Evolutionary conservation across 2,329 filamentous ascomycete genomes (phyloP), one percentile per base, ranked within the genome.

Genomic region (Penicillium capsulatum): DNA sequence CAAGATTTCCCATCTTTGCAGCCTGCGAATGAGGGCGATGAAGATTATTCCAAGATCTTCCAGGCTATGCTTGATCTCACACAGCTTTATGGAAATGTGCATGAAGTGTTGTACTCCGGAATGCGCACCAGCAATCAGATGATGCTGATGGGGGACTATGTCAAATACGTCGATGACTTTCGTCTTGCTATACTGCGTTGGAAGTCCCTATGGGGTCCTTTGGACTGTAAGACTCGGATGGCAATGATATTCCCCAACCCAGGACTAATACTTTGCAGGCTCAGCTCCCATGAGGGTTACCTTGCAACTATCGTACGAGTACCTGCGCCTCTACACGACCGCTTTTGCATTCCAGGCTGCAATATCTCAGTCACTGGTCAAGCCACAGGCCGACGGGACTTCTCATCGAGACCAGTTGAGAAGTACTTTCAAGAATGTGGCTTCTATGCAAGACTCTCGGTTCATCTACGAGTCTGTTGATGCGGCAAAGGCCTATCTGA

Each of bases 271-370:
- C 22, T 5, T 14, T n/a, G 16, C 24, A 77, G 75, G 76, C 55
- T 83, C 81, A 1, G 72, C 77, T 1, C 75, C 77, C 4, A 75
- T 86, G 47, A 84, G 84, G 57, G 77, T 79, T 3, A 83, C 77
- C 4, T 63, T 87, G 2, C 70, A 84, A 16, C 72, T 87, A 54
- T 84, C 81, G 0, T 86, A 85, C 54, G 81, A 86, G 50, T 87
- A 86, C 54, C 65, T 87, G 2, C 74, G 83, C 5, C 71, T 87
- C 1, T 87, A 87, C 58, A 84, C 83, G 34, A 86, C 85, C 42
- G 83, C 83, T 0, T 87, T 86, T 55, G 83, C 83, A 1, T 86
- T 86, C 50, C 83, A 87, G 57, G 83, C 83, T 2, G 84, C 81
- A 1, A 78, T 76, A 34, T 78, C 64, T 51, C 75, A 72, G 54